phyloP scores from a whole-genome alignment of 1,139 yeast species.

The Candida sp. region DNA sequence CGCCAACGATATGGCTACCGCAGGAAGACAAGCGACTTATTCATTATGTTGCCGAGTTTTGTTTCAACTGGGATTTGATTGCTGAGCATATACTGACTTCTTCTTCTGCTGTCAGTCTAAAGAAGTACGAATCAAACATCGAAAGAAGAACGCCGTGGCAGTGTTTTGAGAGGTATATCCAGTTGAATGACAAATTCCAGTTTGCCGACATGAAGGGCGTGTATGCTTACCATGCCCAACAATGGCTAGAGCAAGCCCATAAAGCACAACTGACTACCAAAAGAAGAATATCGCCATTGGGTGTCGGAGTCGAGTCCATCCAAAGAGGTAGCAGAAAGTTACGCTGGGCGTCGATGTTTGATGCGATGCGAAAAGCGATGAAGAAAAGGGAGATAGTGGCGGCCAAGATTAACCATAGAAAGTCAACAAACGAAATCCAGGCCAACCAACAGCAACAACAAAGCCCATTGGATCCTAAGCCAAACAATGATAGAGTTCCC shows the following conservation, averaged over 20 bases:
- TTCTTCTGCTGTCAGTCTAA: slow-evolving; percentile 53
- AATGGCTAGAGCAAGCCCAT: slow-evolving; percentile 92
- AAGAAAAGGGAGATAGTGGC: slow-evolving; percentile 72
- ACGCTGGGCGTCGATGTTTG: slow-evolving; percentile 96
- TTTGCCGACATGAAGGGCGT: slow-evolving; percentile 88
- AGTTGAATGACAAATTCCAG: slow-evolving; percentile 86
- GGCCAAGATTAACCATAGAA: slow-evolving; percentile 39
- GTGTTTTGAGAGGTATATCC: slow-evolving; percentile 95
- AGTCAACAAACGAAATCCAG: slow-evolving; percentile 23
- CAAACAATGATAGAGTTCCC: slow-evolving; percentile 51
- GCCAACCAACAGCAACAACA: slow-evolving; percentile 11
- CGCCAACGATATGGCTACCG: slow-evolving; percentile 96
- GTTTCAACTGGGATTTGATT: slow-evolving; percentile 93
- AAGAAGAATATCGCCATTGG: slow-evolving; percentile 87
- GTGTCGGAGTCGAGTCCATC: slow-evolving; percentile 89
- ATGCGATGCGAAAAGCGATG: slow-evolving; percentile 91
- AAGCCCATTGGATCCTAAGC: slow-evolving; percentile 12
- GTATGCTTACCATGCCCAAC: slow-evolving; percentile 82
- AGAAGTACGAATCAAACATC: slow-evolving; percentile 80
- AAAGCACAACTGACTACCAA: slow-evolving; percentile 87
- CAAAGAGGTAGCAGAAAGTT: slow-evolving; percentile 91
- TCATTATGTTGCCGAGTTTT: slow-evolving; percentile 82
- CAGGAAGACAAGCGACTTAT: slow-evolving; percentile 86
- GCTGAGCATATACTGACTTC: slow-evolving; percentile 75
- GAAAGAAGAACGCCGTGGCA: slow-evolving; percentile 99